A percentile compares a stretch with the other conserved stretches of the same genome.
Evolutionary conservation across 495 filamentous ascomycete species (phyloP).

Genomic region (Gamarada debralockiae): DNA sequence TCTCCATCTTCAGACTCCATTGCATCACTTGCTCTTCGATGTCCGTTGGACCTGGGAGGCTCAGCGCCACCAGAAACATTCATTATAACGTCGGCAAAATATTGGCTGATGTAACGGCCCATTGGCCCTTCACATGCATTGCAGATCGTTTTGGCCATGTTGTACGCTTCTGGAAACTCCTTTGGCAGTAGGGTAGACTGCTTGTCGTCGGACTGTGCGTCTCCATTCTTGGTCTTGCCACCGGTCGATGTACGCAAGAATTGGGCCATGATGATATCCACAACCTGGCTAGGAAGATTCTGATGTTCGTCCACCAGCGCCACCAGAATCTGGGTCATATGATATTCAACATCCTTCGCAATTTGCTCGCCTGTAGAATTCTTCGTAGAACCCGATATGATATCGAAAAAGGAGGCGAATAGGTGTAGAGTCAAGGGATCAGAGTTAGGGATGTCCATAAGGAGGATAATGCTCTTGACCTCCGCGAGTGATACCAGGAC

Average conservation of each 20-base stretch:
- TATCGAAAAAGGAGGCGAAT: conserved; percentile 88
- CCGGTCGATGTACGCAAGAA: conserved; percentile 71
- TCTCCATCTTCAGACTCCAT: conserved; percentile 71
- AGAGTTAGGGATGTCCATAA: conserved; percentile 82
- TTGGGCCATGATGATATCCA: conserved; percentile 94
- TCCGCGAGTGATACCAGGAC: conserved; percentile 84
- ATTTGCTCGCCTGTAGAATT: conserved; percentile 71
- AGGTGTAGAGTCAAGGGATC: conserved; percentile 74
- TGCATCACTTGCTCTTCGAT: conserved; percentile 43
- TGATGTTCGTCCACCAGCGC: conserved; percentile 83
- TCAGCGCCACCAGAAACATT: conserved; percentile 59
- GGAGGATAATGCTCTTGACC: conserved; percentile 89
- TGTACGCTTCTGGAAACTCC: conserved; percentile 86
- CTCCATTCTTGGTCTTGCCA: conserved; percentile 51
- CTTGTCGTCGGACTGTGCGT: conserved; percentile 53
- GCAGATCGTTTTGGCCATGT: conserved; percentile 93
- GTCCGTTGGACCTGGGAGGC: conserved; percentile 42
- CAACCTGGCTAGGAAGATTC: conserved; percentile 72
- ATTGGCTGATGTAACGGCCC: conserved; percentile 88
- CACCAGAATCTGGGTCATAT: conserved; percentile 82
- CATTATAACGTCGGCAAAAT: conserved; percentile 95
- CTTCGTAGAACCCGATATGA: conserved; percentile 74
- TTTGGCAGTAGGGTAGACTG: conserved; percentile 79
- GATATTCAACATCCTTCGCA: conserved; percentile 85
- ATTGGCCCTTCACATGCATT: conserved; percentile 89